phyloP scores from a whole-genome alignment of 1,284 basidiomycete species.

The Irpex sp. region DNA sequence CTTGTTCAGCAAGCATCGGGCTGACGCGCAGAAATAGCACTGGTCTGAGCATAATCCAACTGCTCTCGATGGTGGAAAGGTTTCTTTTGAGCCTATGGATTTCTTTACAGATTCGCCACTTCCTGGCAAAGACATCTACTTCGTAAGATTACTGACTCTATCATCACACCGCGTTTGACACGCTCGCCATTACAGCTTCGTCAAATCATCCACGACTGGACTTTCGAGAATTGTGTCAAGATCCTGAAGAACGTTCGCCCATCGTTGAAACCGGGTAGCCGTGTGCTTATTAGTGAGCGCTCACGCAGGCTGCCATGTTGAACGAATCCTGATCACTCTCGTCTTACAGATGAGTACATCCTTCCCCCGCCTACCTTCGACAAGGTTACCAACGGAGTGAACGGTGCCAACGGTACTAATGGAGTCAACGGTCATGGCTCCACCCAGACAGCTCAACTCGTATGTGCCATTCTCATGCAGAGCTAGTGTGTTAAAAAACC shows the following conservation, averaged over 20 bases:
- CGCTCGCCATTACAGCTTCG: neutral
- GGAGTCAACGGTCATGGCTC: neutral
- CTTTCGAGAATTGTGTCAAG: slow-evolving; percentile 24
- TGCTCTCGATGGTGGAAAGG: slow-evolving; percentile 38
- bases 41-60: slow-evolving; percentile 43
- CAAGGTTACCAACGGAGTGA: slow-evolving; percentile 1
- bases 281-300: slow-evolving; percentile 29
- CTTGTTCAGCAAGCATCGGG: slow-evolving; percentile 28
- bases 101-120: slow-evolving; percentile 52
- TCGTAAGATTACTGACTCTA: slow-evolving; percentile 39
- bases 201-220: slow-evolving; percentile 37
- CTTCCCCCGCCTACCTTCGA: slow-evolving; percentile 4
- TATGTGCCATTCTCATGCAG: neutral
- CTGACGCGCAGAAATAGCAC: slow-evolving; percentile 39
- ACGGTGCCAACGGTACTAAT: neutral
- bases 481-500: neutral
- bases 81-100: slow-evolving; percentile 50
- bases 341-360: slow-evolving; percentile 27
- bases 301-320: slow-evolving; percentile 6
- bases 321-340: slow-evolving; percentile 7
- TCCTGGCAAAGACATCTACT: slow-evolving; percentile 50
- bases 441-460: neutral
- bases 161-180: neutral
- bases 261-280: slow-evolving; percentile 26
- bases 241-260: slow-evolving; percentile 34